Evolutionary conservation across 2,329 filamentous ascomycete species (phyloP).

Genomic region (Xenosphaeropsis pyriputrescens): DNA sequence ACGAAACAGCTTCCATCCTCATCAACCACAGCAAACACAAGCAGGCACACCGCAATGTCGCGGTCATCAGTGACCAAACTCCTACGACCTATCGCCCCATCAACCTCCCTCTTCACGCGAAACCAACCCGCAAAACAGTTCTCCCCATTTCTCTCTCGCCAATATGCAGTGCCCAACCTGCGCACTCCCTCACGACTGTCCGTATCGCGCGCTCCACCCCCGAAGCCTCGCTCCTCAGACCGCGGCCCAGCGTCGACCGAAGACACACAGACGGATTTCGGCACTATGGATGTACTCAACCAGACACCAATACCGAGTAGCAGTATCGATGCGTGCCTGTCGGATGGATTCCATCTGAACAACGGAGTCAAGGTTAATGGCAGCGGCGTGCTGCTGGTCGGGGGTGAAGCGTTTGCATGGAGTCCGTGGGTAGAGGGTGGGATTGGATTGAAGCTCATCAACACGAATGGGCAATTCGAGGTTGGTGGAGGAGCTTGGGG

Average conservation of each 20-base stretch:
- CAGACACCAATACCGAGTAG: conserved; percentile 66
- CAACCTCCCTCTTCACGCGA: no score
- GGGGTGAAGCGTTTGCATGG: conserved; percentile 83
- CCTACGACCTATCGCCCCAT: no score
- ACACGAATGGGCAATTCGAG: conserved; percentile 71
- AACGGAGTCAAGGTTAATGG: conserved; percentile 57
- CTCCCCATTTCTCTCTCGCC: no score
- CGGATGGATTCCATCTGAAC: conserved; percentile 76
- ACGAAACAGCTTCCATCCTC: no score
- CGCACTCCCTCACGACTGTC: background rate
- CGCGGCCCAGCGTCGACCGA: conserved; percentile 46
- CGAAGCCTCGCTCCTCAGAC: conserved; percentile 25
- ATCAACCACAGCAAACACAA: no score
- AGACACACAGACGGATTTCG: conserved; percentile 56
- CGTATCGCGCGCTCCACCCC: conserved; percentile 11
- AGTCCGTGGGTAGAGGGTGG: conserved; percentile 52
- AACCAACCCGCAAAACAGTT: no score
- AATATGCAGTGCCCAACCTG: background rate
- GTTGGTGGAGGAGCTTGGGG: conserved; percentile 58
- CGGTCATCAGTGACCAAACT: no score
- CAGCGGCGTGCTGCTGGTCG: conserved; percentile 63
- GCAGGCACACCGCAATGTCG: no score
- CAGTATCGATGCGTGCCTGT: conserved; percentile 66
- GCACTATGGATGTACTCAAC: conserved; percentile 63
- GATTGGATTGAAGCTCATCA: conserved; percentile 37